Evolutionary conservation across 1,284 basidiomycete genomes (phyloP), one percentile per base, ranked within the genome.

Genomic region (Sanguinoderma infundibulare): DNA sequence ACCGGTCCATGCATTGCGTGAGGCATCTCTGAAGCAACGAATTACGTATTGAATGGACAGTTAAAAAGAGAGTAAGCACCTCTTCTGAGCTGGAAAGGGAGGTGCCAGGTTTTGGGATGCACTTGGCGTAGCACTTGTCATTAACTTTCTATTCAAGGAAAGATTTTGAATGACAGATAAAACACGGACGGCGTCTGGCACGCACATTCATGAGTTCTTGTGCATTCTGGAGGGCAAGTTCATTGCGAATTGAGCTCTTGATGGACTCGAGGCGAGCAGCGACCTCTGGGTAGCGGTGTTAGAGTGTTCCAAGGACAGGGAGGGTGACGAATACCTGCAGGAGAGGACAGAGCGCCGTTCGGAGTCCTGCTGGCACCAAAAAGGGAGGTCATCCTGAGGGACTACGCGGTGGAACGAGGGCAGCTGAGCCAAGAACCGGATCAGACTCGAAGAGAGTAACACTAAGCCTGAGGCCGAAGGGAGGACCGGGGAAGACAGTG

Each of bases 121-220:
- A 95, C 69, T 91, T 91, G 53, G 78, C 74, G 74, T 83, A 95
- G 76, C 92, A 95, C 68, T 87, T 87, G 63, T 93, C 90, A 64
- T 85, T 90, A 22, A 87, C 82, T 85, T 89, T 91, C 90, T 92
- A 70, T 15, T 8, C 62, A 8, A 9, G 36, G 17, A 14, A 28
- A 3, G 40, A 49, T 36, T 9, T 28, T 53, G 10, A 44, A n/a
- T 26, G 9, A 36, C 26, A 50, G 15, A 14, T 14, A 38, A 17
- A 7, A 38, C 49, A 32, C 14, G 32, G 44, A 12, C 55, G n/a
- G 3, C 8, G 34, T n/a, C n/a, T 28, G 17, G 57, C 1, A 72
- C 83, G 60, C 67, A 92, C 92, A 64, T 87, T 90, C 75, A 95
- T 89, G 58, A 95, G 85, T 67, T 93, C 90, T 72, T 95, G 92